These are phyloP conservation scores for Asterella californica DNA, from an alignment of 225 moss, liverwort and hornwort genomes.

Conservation along the genomic window DNA sequence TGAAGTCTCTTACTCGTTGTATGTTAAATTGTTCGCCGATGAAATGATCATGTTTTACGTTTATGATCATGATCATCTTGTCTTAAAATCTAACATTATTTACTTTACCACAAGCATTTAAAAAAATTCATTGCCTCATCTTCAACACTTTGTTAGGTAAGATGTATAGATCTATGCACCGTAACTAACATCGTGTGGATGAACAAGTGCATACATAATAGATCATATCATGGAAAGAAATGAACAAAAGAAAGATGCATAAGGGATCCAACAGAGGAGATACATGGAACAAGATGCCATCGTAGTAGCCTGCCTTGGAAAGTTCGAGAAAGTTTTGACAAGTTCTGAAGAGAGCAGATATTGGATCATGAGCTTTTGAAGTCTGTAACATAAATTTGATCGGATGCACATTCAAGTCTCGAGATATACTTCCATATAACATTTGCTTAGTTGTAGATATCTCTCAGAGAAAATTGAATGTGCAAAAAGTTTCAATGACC, in stretches of 20 bases:
- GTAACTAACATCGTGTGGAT: neutral
- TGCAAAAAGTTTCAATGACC: neutral
- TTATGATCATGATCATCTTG: neutral
- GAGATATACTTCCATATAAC: no score
- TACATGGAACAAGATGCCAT: slow-evolving; percentile 91
- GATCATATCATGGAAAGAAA: neutral
- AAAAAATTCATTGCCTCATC: neutral
- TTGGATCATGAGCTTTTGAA: neutral
- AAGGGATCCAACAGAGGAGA: neutral
- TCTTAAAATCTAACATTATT: no score
- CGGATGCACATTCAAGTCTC: no score
- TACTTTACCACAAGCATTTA: no score
- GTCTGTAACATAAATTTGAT: no score
- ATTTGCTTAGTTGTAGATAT: no score
- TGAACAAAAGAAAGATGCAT: neutral
- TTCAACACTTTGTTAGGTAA: neutral
- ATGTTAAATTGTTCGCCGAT: neutral
- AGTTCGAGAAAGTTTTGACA: slow-evolving; percentile 86
- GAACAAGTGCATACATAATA: neutral
- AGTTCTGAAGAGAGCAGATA: slow-evolving; percentile 38
- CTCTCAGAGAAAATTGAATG: neutral
- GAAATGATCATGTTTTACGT: neutral
- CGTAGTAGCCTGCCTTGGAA: slow-evolving; percentile 88
- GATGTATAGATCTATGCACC: neutral
- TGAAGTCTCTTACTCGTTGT: neutral